Base-by-base conservation (phyloP, 2,329 filamentous ascomycete genomes). In the Dothistroma pini region DNA sequence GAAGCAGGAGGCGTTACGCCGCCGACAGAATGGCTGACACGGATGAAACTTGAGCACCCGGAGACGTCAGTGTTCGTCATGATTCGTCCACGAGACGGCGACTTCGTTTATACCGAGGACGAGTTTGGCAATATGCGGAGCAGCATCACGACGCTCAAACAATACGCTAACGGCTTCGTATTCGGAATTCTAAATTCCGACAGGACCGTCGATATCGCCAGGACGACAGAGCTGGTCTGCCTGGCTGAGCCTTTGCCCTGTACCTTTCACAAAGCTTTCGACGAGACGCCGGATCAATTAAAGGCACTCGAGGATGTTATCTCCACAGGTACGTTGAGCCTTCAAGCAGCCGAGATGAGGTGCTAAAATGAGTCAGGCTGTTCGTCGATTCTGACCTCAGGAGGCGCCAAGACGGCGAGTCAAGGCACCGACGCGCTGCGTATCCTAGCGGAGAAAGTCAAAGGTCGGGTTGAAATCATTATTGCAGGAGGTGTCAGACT, bases 221-320 rank as follows among this genome's bases (percentile, higher is more conserved):
- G 75, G 22, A 82, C 78, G 53, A 65, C 60, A 22, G 70, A 76
- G 52, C 69, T 84, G 6, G 76, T 84, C 0, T 58, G 68, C 12
- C 62, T 75, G 2, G 80, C 81, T 0, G 68, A 63, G 2, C 75
- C 76, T 3, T 67, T 76, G 29, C 77, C 79, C 2, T 84, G 81
- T 66, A 84, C 82, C 2, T 85, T 85, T 56, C 82, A 84, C 67
- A 76, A 81, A 8, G 83, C 82, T 0, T 81, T 84, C 63, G 83
- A 84, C 66, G 65, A 74, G 48, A 74, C 79, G 0, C 38, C 49
- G 4, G 69, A 75, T 63, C 56, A 70, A 12, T 59, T 67, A 0
- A 56, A 67, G 50, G 76, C 72, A 1, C 66, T 79, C 10, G 69
- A 76, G 9, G 71, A 71, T 19, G 70, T 82, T n/a, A 68, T 77